Conservation (phyloP, 345 rosid genomes). For the Leavenworthia alabamica region DNA sequence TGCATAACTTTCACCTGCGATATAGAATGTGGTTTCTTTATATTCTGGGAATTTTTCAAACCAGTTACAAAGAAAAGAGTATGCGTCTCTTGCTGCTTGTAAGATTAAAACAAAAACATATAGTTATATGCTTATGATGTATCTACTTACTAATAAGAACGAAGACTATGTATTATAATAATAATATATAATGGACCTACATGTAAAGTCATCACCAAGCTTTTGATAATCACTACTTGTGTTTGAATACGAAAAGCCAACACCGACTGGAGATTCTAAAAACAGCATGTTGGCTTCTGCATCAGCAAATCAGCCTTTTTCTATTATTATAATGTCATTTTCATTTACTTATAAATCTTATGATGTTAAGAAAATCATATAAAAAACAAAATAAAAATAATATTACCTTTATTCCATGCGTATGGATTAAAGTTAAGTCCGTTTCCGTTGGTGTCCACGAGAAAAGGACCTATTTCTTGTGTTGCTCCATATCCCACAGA, state of each 20-base stretch:
- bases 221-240: slow-evolving; percentile 50
- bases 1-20: slow-evolving; percentile 98
- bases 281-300: slow-evolving; percentile 81
- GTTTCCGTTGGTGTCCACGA: slow-evolving; percentile 58
- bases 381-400: not conserved
- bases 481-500: slow-evolving; percentile 99
- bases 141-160: not conserved
- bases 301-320: slow-evolving; percentile 62
- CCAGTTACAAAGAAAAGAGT: slow-evolving; percentile 71
- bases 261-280: slow-evolving; percentile 94
- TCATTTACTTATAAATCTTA: slow-evolving; percentile 12
- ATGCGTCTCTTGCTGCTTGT: slow-evolving; percentile 66
- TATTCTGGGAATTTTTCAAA: slow-evolving; percentile 63
- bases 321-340: slow-evolving; percentile 31
- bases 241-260: slow-evolving; percentile 93
- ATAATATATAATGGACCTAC: slow-evolving; percentile 31
- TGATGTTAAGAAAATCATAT: not conserved
- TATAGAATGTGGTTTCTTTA: slow-evolving; percentile 47
- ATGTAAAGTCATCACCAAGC: slow-evolving; percentile 72
- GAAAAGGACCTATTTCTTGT: slow-evolving; percentile 97
- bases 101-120: not conserved
- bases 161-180: not conserved
- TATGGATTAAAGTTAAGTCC: slow-evolving; percentile 64
- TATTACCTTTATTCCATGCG: slow-evolving; percentile 92
- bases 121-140: not conserved